Evolutionary conservation across 75 land plant species (phyloP).

Genomic region (Selaginella moellendorffii): DNA sequence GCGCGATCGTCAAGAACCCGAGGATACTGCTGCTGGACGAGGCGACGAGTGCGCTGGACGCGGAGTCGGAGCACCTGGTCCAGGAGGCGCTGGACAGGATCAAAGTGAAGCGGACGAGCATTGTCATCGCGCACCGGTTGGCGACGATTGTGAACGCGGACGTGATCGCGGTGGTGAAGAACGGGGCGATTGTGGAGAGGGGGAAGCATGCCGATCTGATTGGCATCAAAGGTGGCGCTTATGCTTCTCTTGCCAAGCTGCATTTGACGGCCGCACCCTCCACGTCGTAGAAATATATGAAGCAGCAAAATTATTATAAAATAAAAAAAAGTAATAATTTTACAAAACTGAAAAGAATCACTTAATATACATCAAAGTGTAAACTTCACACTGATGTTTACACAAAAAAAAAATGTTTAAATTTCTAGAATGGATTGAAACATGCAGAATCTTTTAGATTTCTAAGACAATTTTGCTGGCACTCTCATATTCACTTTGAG

Average conservation of each 20-base stretch:
- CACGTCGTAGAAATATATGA: too few relatives aligned
- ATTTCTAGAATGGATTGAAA: too few relatives aligned
- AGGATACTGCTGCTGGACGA: slow-evolving; percentile 66
- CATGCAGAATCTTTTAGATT: too few relatives aligned
- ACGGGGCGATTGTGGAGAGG: slow-evolving; percentile 3
- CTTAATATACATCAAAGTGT: too few relatives aligned
- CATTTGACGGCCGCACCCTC: too few relatives aligned
- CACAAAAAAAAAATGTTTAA: too few relatives aligned
- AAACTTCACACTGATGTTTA: too few relatives aligned
- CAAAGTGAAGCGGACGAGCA: slow-evolving; percentile 52
- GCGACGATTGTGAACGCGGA: slow-evolving; percentile 7
- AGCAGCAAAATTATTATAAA: too few relatives aligned
- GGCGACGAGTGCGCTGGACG: slow-evolving; percentile 73
- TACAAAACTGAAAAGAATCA: too few relatives aligned
- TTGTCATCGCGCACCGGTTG: slow-evolving; percentile 43
- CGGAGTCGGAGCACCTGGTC: slow-evolving; percentile 65
- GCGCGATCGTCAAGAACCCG: slow-evolving; percentile 60
- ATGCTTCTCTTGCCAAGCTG: slow-evolving; percentile 1
- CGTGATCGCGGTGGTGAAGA: slow-evolving; percentile 3
- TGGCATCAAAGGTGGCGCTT: slow-evolving; percentile 4
- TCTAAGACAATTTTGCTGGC: too few relatives aligned
- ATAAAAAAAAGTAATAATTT: too few relatives aligned
- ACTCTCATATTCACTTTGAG: too few relatives aligned
- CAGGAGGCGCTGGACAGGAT: slow-evolving; percentile 66
- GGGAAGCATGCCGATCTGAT: slow-evolving; percentile 3